These are phyloP conservation scores for Creolimax fragrantissima DNA, from an alignment of 78 protist species.

Conservation along the genomic window DNA sequence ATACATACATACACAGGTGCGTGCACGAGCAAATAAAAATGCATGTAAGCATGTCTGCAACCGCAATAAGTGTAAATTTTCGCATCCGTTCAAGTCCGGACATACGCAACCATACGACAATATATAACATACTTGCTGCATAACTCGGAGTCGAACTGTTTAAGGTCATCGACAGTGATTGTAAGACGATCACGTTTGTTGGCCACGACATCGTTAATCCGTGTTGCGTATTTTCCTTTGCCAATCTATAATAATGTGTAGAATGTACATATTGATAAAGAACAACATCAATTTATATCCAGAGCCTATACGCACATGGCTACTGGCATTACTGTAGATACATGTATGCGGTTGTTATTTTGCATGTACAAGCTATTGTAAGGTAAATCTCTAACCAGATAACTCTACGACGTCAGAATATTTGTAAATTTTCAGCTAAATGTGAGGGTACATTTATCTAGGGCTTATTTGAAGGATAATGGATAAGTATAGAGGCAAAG, in stretches of 20 bases:
- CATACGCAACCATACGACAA: not conserved
- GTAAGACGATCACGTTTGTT: not conserved
- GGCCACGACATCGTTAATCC: not conserved
- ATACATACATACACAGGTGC: too few species aligned
- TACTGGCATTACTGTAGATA: not conserved
- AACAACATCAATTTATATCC: not conserved
- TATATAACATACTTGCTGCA: not conserved
- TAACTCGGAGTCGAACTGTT: not conserved
- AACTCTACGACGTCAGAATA: too few species aligned
- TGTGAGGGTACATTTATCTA: too few species aligned
- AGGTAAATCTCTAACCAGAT: too few species aligned
- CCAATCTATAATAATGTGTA: not conserved
- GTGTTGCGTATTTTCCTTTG: not conserved
- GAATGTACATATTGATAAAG: not conserved
- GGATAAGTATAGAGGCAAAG: too few species aligned
- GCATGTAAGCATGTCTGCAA: too few species aligned
- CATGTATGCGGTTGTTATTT: not conserved
- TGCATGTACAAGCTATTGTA: not conserved
- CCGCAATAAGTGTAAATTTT: too few species aligned
- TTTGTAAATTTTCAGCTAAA: too few species aligned
- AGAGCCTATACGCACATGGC: not conserved
- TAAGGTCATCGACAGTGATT: not conserved
- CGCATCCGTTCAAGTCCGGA: not conserved
- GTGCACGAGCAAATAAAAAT: too few species aligned
- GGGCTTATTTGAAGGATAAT: too few species aligned